These are phyloP conservation scores for Maudiozyma bulderi DNA, from an alignment of 805 yeast species.

Conservation along the genomic window DNA sequence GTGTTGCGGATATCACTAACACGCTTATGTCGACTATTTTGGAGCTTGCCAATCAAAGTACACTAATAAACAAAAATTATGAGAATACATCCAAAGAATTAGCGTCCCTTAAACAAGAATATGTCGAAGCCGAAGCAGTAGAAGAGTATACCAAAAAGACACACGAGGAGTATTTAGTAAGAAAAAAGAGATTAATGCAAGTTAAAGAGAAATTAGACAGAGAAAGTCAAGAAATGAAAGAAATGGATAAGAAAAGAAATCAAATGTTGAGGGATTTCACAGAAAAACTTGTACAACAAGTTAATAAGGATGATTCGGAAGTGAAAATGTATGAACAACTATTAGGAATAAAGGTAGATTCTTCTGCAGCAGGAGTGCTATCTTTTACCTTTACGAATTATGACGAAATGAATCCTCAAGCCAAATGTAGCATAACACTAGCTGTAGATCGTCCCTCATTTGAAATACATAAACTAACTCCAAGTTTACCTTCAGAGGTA, in stretches of 20 bases:
- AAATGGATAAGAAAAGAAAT: slow-evolving; percentile 25
- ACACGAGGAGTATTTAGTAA: slow-evolving; percentile 29
- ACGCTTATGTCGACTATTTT: slow-evolving; percentile 8
- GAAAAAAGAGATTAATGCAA: slow-evolving; percentile 29
- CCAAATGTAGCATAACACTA: slow-evolving; percentile 36
- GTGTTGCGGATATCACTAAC: slow-evolving; percentile 3
- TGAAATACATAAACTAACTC: slow-evolving; percentile 31
- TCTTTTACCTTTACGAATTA: slow-evolving; percentile 41
- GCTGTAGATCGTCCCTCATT: slow-evolving; percentile 37
- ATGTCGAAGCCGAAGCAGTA: slow-evolving; percentile 10
- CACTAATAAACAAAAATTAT: slow-evolving; percentile 21
- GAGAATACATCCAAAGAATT: slow-evolving; percentile 8
- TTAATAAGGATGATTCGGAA: slow-evolving; percentile 42
- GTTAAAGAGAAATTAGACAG: slow-evolving; percentile 23
- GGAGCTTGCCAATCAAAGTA: slow-evolving; percentile 17
- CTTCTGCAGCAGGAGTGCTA: slow-evolving; percentile 35
- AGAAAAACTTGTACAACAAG: slow-evolving; percentile 34
- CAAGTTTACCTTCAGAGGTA: slow-evolving; percentile 27
- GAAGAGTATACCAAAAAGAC: slow-evolving; percentile 29
- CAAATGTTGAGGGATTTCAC: slow-evolving; percentile 28
- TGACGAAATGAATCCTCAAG: slow-evolving; percentile 34
- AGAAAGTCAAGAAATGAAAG: slow-evolving; percentile 29
- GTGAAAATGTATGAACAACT: slow-evolving; percentile 41
- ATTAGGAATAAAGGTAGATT: slow-evolving; percentile 47
- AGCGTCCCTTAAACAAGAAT: slow-evolving; percentile 8